Percentiles rank a stretch among this genome's conserved stretches.
phyloP scores from a whole-genome alignment of 1,284 basidiomycete species.

The Rhodotorula sp. region DNA sequence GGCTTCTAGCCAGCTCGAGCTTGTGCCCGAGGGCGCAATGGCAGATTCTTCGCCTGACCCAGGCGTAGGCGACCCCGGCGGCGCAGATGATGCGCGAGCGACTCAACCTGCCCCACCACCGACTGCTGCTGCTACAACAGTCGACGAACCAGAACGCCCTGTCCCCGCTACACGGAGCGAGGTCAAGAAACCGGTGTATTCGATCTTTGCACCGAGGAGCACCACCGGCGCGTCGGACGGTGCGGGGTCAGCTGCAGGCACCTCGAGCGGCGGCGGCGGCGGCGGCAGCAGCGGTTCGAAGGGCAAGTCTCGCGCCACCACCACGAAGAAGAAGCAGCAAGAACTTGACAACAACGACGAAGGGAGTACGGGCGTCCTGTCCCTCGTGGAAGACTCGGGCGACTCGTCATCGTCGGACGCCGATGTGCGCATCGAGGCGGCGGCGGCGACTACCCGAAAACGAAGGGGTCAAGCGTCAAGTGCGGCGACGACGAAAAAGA shows the following conservation, averaged over 20 bases:
- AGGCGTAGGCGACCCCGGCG: not conserved
- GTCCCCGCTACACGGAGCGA: not conserved
- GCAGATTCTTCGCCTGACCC: not conserved
- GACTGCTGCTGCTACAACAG: not conserved
- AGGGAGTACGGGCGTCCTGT: not conserved
- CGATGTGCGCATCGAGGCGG: not conserved
- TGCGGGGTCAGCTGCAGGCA: not conserved
- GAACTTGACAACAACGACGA: not conserved
- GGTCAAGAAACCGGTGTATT: not conserved
- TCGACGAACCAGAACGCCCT: not conserved
- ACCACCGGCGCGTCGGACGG: not conserved
- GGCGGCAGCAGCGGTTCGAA: not conserved
- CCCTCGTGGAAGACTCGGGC: not conserved
- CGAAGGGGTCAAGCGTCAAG: not conserved
- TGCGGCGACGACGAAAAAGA: not conserved
- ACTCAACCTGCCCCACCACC: not conserved
- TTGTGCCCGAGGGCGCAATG: not conserved
- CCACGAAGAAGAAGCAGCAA: not conserved
- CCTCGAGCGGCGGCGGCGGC: not conserved
- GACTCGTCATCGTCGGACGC: not conserved
- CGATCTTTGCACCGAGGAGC: conserved; percentile 4
- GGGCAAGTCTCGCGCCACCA: not conserved
- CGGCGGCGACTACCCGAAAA: not conserved
- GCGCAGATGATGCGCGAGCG: not conserved
- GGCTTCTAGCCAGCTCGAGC: not conserved